These are phyloP conservation scores for Fusarium sp. DNA, from an alignment of 2,329 filamentous ascomycete species.

Conservation along the genomic window DNA sequence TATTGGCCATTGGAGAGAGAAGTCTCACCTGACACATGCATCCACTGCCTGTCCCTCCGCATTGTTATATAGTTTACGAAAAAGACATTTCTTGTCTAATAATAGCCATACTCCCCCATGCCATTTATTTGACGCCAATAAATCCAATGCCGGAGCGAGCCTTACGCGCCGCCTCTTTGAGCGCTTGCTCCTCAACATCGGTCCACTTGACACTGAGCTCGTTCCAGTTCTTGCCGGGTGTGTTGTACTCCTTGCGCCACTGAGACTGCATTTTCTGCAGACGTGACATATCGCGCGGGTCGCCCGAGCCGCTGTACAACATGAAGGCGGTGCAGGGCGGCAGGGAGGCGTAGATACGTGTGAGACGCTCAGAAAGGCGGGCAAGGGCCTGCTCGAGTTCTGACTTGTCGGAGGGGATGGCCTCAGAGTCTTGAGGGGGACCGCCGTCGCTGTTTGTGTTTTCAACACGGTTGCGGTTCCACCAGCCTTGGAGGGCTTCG, in stretches of 20 bases:
- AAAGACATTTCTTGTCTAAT: not conserved
- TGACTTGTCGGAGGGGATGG: slow-evolving; percentile 35
- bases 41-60: not conserved
- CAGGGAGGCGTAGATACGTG: slow-evolving; percentile 68
- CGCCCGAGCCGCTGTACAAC: slow-evolving; percentile 74
- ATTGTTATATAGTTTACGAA: not conserved
- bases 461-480: slow-evolving; percentile 69
- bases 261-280: slow-evolving; percentile 71
- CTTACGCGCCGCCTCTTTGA: slow-evolving; percentile 67
- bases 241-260: slow-evolving; percentile 75
- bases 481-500: slow-evolving; percentile 75
- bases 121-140: slow-evolving; percentile 69
- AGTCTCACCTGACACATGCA: not conserved
- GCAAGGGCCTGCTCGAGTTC: slow-evolving; percentile 62
- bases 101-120: not conserved
- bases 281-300: slow-evolving; percentile 74
- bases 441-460: slow-evolving; percentile 53
- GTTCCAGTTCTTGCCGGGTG: slow-evolving; percentile 74
- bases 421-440: slow-evolving; percentile 47
- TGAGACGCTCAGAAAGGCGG: slow-evolving; percentile 63
- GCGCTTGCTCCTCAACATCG: slow-evolving; percentile 73
- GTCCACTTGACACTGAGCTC: slow-evolving; percentile 76
- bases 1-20: not conserved
- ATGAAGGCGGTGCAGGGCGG: slow-evolving; percentile 76
- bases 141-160: slow-evolving; percentile 75